These are phyloP conservation scores for Aspergillus sp. DNA, from an alignment of 2,329 filamentous ascomycete genomes.

Conservation along the genomic window DNA sequence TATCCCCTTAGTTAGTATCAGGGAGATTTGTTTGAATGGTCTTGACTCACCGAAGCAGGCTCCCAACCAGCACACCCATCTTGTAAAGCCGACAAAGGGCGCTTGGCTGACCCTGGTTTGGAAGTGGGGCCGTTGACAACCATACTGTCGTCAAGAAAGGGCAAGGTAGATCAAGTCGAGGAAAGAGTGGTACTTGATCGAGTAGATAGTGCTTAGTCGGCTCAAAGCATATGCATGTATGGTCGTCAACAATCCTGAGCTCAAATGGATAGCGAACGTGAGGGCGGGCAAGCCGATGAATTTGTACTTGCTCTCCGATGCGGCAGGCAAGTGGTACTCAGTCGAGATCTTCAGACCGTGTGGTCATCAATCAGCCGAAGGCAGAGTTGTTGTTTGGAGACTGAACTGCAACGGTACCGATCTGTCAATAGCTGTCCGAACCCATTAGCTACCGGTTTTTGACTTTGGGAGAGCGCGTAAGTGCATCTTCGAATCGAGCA, in stretches of 20 bases:
- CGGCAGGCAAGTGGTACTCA: constrained; percentile 1
- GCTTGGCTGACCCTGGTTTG: constrained; percentile 34
- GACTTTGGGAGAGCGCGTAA: constrained; percentile 7
- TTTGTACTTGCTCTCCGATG: neutral
- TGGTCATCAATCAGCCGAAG: neutral
- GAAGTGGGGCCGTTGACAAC: constrained; percentile 34
- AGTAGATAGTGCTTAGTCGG: neutral
- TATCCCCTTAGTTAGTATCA: constrained; percentile 2
- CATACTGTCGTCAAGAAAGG: constrained; percentile 27
- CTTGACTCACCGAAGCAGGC: constrained; percentile 33
- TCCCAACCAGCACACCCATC: constrained; percentile 37
- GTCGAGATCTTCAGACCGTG: neutral
- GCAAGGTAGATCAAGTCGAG: neutral
- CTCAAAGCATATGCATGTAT: constrained; percentile 9
- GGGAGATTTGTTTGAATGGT: neutral
- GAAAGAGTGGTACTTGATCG: neutral
- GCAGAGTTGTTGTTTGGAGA: constrained; percentile 4
- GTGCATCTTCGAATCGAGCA: neutral
- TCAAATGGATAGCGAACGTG: constrained; percentile 3
- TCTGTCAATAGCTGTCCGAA: constrained; percentile 11
- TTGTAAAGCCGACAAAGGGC: constrained; percentile 35
- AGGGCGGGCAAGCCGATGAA: constrained; percentile 1
- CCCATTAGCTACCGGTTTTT: constrained; percentile 15
- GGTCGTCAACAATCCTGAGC: neutral
- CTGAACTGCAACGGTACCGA: constrained; percentile 17